phyloP scores from a whole-genome alignment of 23 red algal genomes.

The Gracilaria domingensis region DNA sequence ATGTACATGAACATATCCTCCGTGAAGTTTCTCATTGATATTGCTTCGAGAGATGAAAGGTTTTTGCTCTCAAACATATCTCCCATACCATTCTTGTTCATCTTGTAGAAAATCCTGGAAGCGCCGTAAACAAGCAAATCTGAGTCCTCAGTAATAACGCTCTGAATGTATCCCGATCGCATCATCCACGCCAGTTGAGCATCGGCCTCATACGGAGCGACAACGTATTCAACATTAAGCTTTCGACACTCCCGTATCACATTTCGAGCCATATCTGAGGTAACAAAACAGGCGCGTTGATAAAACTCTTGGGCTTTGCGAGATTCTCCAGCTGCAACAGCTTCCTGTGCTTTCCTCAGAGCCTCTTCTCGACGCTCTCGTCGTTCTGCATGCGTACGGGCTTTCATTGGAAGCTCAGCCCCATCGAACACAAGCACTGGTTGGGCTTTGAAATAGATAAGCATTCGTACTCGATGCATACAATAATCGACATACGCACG shows the following conservation, averaged over 20 bases:
- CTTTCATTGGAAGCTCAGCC: slow-evolving; percentile 89
- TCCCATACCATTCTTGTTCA: slow-evolving; percentile 83
- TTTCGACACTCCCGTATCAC: slow-evolving; percentile 72
- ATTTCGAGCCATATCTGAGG: slow-evolving; percentile 85
- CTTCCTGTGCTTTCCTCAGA: slow-evolving; percentile 47
- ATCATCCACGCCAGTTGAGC: slow-evolving; percentile 96
- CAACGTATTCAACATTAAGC: slow-evolving; percentile 80
- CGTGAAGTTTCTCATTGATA: slow-evolving; percentile 73
- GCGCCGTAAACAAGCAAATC: slow-evolving; percentile 97
- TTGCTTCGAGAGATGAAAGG: slow-evolving; percentile 64
- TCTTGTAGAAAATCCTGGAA: slow-evolving; percentile 87
- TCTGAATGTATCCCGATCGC: slow-evolving; percentile 64
- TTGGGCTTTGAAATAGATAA: slow-evolving; percentile 73
- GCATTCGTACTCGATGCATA: slow-evolving; percentile 86
- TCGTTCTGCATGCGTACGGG: slow-evolving; percentile 72
- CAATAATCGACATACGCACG: slow-evolving; percentile 83
- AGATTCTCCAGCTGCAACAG: slow-evolving; percentile 52
- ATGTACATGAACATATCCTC: slow-evolving; percentile 91
- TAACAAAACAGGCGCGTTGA: slow-evolving; percentile 85
- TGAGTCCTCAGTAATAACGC: slow-evolving; percentile 95
- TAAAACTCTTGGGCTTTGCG: slow-evolving; percentile 73
- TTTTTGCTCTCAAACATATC: slow-evolving; percentile 78
- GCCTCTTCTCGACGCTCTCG: slow-evolving; percentile 63
- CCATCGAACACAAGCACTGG: slow-evolving; percentile 99
- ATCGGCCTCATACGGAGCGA: slow-evolving; percentile 99